phyloP scores from a whole-genome alignment of 257 asterid species.

The Gentiana straminea region DNA sequence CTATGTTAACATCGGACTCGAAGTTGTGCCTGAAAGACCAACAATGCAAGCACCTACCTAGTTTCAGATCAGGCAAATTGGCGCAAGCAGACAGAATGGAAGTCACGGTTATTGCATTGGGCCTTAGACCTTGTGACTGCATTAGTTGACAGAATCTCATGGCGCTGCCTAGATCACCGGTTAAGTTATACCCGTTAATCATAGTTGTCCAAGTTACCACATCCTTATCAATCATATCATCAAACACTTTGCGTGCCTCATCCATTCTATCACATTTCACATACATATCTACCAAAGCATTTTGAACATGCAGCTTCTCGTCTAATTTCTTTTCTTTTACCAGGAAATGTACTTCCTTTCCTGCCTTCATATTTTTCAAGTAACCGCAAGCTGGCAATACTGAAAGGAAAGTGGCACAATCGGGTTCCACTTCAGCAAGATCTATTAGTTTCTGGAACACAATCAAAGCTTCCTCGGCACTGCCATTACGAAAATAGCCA shows the following conservation, averaged over 20 bases:
- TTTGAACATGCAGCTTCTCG: constrained; percentile 47
- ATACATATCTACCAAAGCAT: constrained; percentile 79
- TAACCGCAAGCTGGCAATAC: constrained; percentile 77
- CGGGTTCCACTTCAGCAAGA: constrained; percentile 35
- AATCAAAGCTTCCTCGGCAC: constrained; percentile 45
- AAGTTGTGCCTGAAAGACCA: constrained; percentile 63
- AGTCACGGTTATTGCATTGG: constrained; percentile 74
- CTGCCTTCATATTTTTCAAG: constrained; percentile 44
- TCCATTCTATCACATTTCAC: constrained; percentile 60
- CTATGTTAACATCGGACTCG: constrained; percentile 65
- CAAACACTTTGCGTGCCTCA: constrained; percentile 54
- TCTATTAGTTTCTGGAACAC: constrained; percentile 46
- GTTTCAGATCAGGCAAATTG: constrained; percentile 36
- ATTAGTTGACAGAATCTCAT: constrained; percentile 47
- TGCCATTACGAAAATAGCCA: constrained; percentile 48
- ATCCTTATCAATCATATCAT: constrained; percentile 51
- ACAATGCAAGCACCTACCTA: constrained; percentile 84
- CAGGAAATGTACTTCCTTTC: constrained; percentile 52
- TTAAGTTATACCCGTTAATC: constrained; percentile 59
- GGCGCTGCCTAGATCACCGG: constrained; percentile 31
- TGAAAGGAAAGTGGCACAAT: constrained; percentile 66
- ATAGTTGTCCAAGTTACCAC: constrained; percentile 81
- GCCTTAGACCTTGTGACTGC: constrained; percentile 74
- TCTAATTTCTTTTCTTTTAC: constrained; percentile 34
- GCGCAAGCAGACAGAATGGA: constrained; percentile 66